Percentiles rank a stretch among this genome's conserved stretches.
Evolutionary conservation across 2,329 filamentous ascomycete species (phyloP).

Genomic region (Fusarium stilboides): DNA sequence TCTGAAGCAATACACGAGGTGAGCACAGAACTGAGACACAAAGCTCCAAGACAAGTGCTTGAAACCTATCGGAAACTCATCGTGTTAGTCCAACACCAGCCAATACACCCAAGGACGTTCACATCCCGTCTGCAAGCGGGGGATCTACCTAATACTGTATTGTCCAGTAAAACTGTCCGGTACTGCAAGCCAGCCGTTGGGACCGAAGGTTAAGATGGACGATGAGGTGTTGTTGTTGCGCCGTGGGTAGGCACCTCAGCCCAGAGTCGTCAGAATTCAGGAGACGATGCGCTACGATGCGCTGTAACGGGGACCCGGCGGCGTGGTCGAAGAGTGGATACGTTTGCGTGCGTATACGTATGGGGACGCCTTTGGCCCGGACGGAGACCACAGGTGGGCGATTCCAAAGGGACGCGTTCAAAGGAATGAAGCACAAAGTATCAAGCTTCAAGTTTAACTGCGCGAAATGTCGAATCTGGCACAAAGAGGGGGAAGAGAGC

Average conservation of each 20-base stretch:
- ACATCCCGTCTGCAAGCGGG: slow-evolving; percentile 12
- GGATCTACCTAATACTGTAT: slow-evolving; percentile 24
- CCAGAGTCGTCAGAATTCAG: slow-evolving; percentile 32
- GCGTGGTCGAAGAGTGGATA: slow-evolving; percentile 32
- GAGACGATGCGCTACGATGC: slow-evolving; percentile 32
- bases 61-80: slow-evolving; percentile 38
- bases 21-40: slow-evolving; percentile 24
- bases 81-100: slow-evolving; percentile 29
- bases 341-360: slow-evolving; percentile 5
- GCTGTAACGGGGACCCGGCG: slow-evolving; percentile 23
- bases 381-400: slow-evolving; percentile 7
- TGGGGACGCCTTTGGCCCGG: slow-evolving; percentile 4
- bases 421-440: slow-evolving; percentile 39
- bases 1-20: slow-evolving; percentile 24
- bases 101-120: slow-evolving; percentile 27
- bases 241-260: slow-evolving; percentile 4
- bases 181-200: slow-evolving; percentile 20
- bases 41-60: slow-evolving; percentile 10
- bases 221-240: slow-evolving; percentile 7
- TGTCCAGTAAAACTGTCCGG: neutral
- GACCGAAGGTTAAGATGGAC: slow-evolving; percentile 10
- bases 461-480: slow-evolving; percentile 39
- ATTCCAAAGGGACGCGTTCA: slow-evolving; percentile 6
- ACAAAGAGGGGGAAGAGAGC: slow-evolving; percentile 40
- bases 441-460: slow-evolving; percentile 29